Conservation (phyloP, 116 monocot genomes). For the Cymodocea nodosa region DNA sequence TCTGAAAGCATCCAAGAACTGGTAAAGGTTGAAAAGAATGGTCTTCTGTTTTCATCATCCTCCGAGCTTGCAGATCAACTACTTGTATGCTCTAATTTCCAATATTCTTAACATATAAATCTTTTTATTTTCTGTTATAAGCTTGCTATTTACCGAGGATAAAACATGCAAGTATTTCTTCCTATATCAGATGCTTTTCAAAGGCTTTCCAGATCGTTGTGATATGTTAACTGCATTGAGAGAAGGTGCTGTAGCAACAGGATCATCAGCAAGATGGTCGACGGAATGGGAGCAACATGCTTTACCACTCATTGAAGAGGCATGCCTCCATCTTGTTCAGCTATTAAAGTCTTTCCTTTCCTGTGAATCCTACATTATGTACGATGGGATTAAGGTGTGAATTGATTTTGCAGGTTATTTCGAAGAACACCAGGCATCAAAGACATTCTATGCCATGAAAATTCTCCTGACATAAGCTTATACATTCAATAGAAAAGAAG, state of each 20-base stretch:
- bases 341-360: no score
- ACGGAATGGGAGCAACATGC: slow-evolving; percentile 72
- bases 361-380: no score
- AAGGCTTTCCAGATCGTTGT: slow-evolving; percentile 72
- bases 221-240: slow-evolving; percentile 41
- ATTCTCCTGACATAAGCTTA: no score
- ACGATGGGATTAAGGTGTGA: neutral
- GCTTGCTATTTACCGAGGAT: neutral
- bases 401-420: neutral
- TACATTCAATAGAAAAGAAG: neutral
- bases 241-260: slow-evolving; percentile 37
- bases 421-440: neutral
- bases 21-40: slow-evolving; percentile 73
- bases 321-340: slow-evolving; percentile 2
- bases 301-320: slow-evolving; percentile 60
- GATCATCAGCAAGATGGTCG: slow-evolving; percentile 57
- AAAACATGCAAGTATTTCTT: neutral
- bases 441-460: no score
- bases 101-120: neutral
- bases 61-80: slow-evolving; percentile 94
- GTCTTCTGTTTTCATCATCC: slow-evolving; percentile 81
- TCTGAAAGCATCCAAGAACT: slow-evolving; percentile 75
- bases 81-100: slow-evolving; percentile 37
- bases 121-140: neutral
- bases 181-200: slow-evolving; percentile 67